These are phyloP conservation scores for Exophiala calicioides DNA, from an alignment of 2,329 filamentous ascomycete species.

Conservation along the genomic window DNA sequence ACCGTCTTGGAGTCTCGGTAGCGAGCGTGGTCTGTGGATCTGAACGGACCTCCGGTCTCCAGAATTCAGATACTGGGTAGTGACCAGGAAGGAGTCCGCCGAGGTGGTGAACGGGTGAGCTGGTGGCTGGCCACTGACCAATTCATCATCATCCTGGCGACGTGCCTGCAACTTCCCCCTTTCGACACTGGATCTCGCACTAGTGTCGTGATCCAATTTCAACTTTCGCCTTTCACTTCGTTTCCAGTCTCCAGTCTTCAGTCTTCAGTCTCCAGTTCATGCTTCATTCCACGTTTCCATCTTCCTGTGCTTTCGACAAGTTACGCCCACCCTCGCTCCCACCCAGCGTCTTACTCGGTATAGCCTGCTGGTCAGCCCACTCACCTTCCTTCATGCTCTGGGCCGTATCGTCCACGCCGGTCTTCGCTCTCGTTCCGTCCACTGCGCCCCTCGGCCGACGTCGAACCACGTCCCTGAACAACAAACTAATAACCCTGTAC, in stretches of 20 bases:
- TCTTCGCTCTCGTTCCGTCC: background rate
- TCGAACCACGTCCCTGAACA: background rate
- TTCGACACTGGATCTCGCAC: conserved; percentile 13
- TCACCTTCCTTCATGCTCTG: conserved; percentile 1
- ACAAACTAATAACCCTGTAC: too few relatives aligned
- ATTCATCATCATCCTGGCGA: background rate
- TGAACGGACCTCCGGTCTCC: too few relatives aligned
- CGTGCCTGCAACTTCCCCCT: conserved; percentile 13
- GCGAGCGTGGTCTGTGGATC: too few relatives aligned
- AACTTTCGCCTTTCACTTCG: conserved; percentile 18
- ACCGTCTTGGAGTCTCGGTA: too few relatives aligned
- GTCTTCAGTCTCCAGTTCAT: too few relatives aligned
- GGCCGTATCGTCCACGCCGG: background rate
- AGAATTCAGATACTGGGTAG: too few relatives aligned
- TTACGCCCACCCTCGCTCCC: background rate
- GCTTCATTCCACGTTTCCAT: background rate
- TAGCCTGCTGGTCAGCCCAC: conserved; percentile 1
- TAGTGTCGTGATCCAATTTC: conserved; percentile 20
- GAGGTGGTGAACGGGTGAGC: too few relatives aligned
- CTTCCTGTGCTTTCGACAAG: conserved; percentile 12
- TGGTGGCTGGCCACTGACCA: too few relatives aligned
- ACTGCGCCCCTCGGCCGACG: background rate
- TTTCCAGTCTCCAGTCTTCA: too few relatives aligned
- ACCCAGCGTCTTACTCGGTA: conserved; percentile 1
- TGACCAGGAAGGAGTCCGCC: too few relatives aligned